A percentile compares a stretch with the other conserved stretches of the same genome.
Conservation (phyloP, 2,329 filamentous ascomycete genomes). For the Apiospora arundinis region DNA sequence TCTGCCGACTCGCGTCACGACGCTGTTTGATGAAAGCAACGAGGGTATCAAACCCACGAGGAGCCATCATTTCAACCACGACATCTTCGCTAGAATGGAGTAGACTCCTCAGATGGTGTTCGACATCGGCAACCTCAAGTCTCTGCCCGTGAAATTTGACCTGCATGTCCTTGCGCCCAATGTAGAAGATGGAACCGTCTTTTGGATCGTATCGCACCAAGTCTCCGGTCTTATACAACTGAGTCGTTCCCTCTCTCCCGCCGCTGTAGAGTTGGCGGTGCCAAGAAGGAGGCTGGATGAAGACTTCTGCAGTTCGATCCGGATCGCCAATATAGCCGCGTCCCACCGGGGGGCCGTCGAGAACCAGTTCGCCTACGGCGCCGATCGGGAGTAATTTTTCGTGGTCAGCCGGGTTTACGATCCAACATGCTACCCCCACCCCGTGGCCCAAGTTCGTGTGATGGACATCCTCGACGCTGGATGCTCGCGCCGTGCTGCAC, state of each 20-base stretch:
- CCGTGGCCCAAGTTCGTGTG: too few relatives aligned
- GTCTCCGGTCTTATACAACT: background rate
- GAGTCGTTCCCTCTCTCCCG: too few relatives aligned
- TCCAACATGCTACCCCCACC: background rate
- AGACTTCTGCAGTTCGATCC: background rate
- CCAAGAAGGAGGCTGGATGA: background rate
- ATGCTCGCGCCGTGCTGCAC: background rate
- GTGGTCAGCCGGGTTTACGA: background rate
- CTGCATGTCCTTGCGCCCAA: background rate
- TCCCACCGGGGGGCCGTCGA: background rate
- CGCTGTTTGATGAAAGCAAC: too few relatives aligned
- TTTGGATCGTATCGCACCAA: background rate
- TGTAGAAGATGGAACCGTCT: background rate
- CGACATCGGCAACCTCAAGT: background rate
- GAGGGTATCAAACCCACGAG: too few relatives aligned
- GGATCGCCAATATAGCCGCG: background rate
- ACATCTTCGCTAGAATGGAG: too few relatives aligned
- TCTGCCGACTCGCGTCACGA: too few relatives aligned
- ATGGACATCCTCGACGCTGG: background rate
- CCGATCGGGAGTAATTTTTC: background rate
- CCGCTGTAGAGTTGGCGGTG: too few relatives aligned
- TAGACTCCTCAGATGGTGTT: background rate
- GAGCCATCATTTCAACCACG: too few relatives aligned
- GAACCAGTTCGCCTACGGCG: background rate
- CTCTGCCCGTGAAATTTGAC: slow-evolving; percentile 4